phyloP scores from a whole-genome alignment of 1,284 basidiomycete genomes.

The Ganoderma lucidum region DNA sequence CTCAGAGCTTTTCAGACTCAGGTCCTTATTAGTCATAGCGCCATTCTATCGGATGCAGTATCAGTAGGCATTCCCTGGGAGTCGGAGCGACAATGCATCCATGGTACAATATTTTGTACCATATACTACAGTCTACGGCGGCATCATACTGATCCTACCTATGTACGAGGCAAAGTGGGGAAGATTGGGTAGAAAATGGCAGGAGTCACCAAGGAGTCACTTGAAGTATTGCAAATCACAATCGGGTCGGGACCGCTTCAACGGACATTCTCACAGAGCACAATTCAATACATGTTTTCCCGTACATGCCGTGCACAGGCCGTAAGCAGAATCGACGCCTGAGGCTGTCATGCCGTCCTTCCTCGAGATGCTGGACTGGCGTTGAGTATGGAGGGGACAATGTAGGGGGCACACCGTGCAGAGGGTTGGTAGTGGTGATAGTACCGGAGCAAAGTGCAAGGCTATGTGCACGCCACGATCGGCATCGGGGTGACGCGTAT shows the following conservation, averaged over 20 bases:
- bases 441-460: neutral
- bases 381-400: neutral
- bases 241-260: neutral
- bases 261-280: neutral
- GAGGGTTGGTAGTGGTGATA: neutral
- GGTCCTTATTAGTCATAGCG: too few relatives aligned
- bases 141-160: too few relatives aligned
- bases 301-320: neutral
- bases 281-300: neutral
- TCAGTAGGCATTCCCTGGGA: too few relatives aligned
- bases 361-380: neutral
- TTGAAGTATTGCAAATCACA: neutral
- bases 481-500: slow-evolving; percentile 23
- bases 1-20: too few relatives aligned
- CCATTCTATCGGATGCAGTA: too few relatives aligned
- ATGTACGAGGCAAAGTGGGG: too few relatives aligned
- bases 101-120: too few relatives aligned
- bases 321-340: neutral
- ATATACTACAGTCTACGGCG: too few relatives aligned
- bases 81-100: too few relatives aligned
- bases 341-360: neutral
- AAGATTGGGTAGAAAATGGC: too few relatives aligned
- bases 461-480: neutral
- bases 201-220: neutral
- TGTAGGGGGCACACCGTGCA: neutral